These are phyloP conservation scores for Sclerotiophoma versabilis DNA, from an alignment of 2,329 filamentous ascomycete species.

Conservation along the genomic window DNA sequence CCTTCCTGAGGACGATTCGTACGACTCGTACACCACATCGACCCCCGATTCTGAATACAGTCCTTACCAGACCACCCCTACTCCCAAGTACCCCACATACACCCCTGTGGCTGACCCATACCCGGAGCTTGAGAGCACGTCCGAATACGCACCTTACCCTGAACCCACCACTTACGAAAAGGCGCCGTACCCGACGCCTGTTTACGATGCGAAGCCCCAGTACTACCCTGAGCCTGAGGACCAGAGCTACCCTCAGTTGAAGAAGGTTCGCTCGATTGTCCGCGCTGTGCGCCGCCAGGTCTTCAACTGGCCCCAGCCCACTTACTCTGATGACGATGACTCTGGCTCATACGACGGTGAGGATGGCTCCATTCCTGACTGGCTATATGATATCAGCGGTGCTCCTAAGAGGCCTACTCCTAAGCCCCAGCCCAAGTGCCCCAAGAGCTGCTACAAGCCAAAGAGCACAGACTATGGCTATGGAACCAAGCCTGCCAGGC, in stretches of 20 bases:
- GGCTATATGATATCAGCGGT: conserved; percentile 14
- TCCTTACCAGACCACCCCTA: conserved; percentile 8
- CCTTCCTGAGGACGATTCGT: conserved; percentile 5
- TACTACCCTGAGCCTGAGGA: conserved; percentile 12
- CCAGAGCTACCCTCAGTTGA: conserved; percentile 7
- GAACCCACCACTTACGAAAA: not conserved
- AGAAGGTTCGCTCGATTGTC: conserved; percentile 13
- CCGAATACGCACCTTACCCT: conserved; percentile 6
- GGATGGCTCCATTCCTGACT: conserved; percentile 22
- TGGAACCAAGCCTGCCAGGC: conserved; percentile 1
- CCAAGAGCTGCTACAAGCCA: conserved; percentile 18
- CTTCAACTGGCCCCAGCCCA: not conserved
- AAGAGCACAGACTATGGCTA: not conserved
- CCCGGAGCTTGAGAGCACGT: conserved; percentile 1
- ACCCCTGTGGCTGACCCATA: conserved; percentile 1
- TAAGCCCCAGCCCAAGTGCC: conserved; percentile 11
- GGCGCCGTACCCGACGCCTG: not conserved
- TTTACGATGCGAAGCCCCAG: not conserved
- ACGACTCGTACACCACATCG: conserved; percentile 2
- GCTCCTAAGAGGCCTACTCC: conserved; percentile 7
- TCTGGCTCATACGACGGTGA: conserved; percentile 9
- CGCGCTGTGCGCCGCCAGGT: conserved; percentile 13
- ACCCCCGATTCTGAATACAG: conserved; percentile 5
- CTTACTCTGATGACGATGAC: conserved; percentile 12
- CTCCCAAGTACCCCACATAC: conserved; percentile 1